phyloP scores from a whole-genome alignment of 306 rosid species.

The Quercus dentata region DNA sequence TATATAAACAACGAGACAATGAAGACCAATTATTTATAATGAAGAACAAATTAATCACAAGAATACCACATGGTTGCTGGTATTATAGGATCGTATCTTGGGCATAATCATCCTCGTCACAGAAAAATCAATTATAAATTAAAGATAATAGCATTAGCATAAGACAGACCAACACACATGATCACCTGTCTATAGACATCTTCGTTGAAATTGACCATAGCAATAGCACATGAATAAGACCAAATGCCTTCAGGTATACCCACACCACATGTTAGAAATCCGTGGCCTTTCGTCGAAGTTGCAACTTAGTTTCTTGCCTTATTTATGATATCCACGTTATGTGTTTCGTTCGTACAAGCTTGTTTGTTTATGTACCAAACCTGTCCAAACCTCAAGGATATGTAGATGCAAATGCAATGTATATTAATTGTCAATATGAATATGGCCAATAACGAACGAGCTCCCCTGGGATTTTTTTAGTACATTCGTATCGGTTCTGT shows the following conservation, averaged over 20 bases:
- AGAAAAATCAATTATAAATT: background rate
- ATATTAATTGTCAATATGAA: no score
- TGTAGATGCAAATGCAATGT: background rate
- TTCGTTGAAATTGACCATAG: background rate
- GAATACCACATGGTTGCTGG: background rate
- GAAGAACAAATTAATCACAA: background rate
- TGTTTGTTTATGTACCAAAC: background rate
- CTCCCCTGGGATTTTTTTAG: no score
- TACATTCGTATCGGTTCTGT: no score
- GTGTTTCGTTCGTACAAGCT: background rate
- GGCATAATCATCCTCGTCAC: background rate
- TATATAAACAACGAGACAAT: background rate
- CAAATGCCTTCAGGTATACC: constrained; percentile 3
- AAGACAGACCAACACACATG: constrained; percentile 13
- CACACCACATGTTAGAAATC: constrained; percentile 19
- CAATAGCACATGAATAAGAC: constrained; percentile 21
- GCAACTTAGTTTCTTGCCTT: background rate
- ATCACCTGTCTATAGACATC: background rate
- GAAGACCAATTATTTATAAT: background rate
- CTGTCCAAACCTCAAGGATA: background rate
- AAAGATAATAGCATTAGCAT: background rate
- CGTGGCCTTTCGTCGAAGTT: constrained; percentile 5
- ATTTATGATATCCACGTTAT: constrained; percentile 3
- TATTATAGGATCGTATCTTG: background rate
- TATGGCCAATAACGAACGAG: no score